Conservation (phyloP, 306 rosid species). For the Arachis hypogaea region DNA sequence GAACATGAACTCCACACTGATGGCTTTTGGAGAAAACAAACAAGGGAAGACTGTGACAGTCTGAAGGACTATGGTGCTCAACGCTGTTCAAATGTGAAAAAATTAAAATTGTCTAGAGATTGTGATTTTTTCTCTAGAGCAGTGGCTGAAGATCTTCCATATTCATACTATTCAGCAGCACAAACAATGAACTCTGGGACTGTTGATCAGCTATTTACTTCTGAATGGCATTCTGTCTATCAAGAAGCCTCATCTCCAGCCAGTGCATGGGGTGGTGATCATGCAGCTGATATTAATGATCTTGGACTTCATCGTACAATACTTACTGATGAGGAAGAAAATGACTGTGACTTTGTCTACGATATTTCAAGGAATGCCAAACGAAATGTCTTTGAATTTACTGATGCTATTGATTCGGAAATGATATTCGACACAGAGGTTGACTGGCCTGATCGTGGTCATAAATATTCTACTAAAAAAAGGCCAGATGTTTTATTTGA, state of each 20-base stretch:
- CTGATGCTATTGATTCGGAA: constrained; percentile 44
- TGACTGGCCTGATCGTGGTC: constrained; percentile 38
- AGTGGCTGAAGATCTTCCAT: constrained; percentile 45
- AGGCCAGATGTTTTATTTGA: constrained; percentile 42
- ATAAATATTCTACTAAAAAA: constrained; percentile 36
- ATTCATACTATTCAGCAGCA: constrained; percentile 38
- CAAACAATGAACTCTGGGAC: constrained; percentile 40
- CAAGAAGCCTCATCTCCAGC: constrained; percentile 42
- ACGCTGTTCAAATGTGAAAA: constrained; percentile 44
- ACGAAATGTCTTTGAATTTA: constrained; percentile 40
- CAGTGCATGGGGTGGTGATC: constrained; percentile 47
- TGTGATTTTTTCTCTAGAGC: constrained; percentile 43
- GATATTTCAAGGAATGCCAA: constrained; percentile 43
- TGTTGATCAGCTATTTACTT: constrained; percentile 42
- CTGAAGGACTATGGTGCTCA: constrained; percentile 37
- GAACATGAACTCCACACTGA: constrained; percentile 43
- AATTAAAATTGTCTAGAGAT: constrained; percentile 42
- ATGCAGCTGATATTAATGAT: constrained; percentile 44
- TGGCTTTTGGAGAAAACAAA: constrained; percentile 50
- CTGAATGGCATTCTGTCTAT: constrained; percentile 43
- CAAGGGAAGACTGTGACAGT: constrained; percentile 36
- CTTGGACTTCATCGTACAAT: constrained; percentile 23
- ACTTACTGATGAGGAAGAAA: constrained; percentile 44
- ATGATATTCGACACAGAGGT: constrained; percentile 36
- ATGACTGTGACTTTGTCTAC: constrained; percentile 40